phyloP scores from a whole-genome alignment of 2,329 filamentous ascomycete genomes.

The Falciphora oryzae region DNA sequence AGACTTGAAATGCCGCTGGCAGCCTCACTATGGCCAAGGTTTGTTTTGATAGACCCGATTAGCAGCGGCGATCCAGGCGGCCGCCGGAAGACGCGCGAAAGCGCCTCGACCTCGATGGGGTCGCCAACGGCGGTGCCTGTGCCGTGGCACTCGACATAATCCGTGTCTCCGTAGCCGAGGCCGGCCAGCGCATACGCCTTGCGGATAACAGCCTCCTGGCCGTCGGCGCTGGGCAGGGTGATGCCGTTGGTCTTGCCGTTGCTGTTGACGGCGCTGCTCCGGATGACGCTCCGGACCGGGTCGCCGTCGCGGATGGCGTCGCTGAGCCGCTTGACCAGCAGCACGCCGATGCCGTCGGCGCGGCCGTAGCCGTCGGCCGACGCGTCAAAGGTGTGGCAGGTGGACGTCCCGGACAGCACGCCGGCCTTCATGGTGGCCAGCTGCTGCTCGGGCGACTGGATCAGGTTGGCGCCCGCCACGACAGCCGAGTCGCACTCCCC shows the following conservation, averaged over 20 bases:
- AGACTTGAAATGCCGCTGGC: slow-evolving; percentile 29
- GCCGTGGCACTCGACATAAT: slow-evolving; percentile 47
- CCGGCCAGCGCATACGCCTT: slow-evolving; percentile 35
- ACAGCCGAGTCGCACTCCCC: neutral
- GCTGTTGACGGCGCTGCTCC: slow-evolving; percentile 44
- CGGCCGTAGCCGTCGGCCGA: slow-evolving; percentile 51
- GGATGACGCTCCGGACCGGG: slow-evolving; percentile 45
- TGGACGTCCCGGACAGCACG: slow-evolving; percentile 13
- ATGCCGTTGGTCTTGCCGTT: slow-evolving; percentile 53
- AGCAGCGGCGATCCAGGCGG: slow-evolving; percentile 16
- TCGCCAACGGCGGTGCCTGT: slow-evolving; percentile 50
- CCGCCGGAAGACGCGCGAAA: slow-evolving; percentile 19
- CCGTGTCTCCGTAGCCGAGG: slow-evolving; percentile 18
- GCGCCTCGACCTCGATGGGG: slow-evolving; percentile 42
- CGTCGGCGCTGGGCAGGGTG: slow-evolving; percentile 46
- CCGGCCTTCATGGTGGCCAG: neutral
- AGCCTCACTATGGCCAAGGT: slow-evolving; percentile 44
- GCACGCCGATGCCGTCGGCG: slow-evolving; percentile 50
- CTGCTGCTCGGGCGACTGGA: too few relatives aligned
- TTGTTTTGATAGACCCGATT: slow-evolving; percentile 32
- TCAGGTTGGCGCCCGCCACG: slow-evolving; percentile 1
- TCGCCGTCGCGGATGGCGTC: slow-evolving; percentile 51
- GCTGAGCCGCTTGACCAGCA: slow-evolving; percentile 52
- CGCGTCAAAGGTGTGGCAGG: slow-evolving; percentile 30
- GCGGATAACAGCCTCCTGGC: slow-evolving; percentile 40